Conservation (phyloP, 495 filamentous ascomycete species). For the Pyrenula aspistea region DNA sequence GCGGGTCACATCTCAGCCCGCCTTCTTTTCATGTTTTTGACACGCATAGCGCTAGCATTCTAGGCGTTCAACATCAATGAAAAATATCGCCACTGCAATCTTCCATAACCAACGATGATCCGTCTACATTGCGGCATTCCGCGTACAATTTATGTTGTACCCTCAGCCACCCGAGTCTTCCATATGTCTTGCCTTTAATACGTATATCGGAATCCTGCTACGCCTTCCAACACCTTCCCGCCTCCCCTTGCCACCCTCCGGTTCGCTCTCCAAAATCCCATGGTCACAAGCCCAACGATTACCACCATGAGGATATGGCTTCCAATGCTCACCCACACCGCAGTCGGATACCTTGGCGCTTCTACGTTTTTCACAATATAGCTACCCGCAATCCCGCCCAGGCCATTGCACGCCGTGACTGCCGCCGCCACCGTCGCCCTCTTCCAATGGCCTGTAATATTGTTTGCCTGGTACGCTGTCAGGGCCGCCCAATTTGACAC, state of each 20-base stretch:
- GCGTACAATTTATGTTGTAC: too few relatives aligned
- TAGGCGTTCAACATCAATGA: too few relatives aligned
- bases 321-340: constrained; percentile 61
- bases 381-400: constrained; percentile 65
- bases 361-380: constrained; percentile 60
- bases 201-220: constrained; percentile 24
- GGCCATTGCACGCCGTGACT: constrained; percentile 58
- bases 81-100: too few relatives aligned
- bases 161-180: too few relatives aligned
- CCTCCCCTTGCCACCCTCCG: constrained; percentile 28
- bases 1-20: too few relatives aligned
- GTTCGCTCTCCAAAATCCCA: constrained; percentile 53
- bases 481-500: constrained; percentile 72
- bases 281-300: constrained; percentile 46
- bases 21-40: too few relatives aligned
- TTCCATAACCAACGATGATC: too few relatives aligned
- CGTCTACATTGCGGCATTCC: too few relatives aligned
- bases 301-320: constrained; percentile 56
- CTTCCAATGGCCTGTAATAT: constrained; percentile 68
- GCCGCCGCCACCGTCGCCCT: constrained; percentile 57
- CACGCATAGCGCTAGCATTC: too few relatives aligned
- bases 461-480: constrained; percentile 61
- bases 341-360: constrained; percentile 56
- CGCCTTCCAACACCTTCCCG: constrained; percentile 39
- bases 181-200: constrained; percentile 5